Evolutionary conservation across 2,329 filamentous ascomycete genomes (phyloP).

Genomic region (Aspergillus brunneoviolaceus): DNA sequence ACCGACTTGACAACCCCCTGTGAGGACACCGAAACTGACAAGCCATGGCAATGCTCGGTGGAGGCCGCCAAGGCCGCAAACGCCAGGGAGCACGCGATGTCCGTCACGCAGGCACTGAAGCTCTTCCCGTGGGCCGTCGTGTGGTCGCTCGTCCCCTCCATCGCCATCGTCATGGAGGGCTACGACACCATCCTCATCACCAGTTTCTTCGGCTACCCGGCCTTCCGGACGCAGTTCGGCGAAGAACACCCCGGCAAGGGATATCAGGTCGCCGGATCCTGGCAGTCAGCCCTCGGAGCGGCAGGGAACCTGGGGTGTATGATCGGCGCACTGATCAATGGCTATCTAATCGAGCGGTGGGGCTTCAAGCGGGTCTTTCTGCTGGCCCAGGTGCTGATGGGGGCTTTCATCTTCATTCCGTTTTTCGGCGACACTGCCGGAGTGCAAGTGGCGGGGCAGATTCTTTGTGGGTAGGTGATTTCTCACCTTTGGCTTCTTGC

Average conservation of each 20-base stretch:
- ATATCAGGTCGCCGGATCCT: conserved; percentile 54
- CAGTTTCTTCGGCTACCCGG: conserved; percentile 49
- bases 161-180: conserved; percentile 54
- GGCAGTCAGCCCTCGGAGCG: conserved; percentile 59
- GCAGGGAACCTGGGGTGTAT: conserved; percentile 64
- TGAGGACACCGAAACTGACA: background rate
- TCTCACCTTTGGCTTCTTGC: background rate
- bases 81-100: conserved; percentile 12
- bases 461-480: conserved; percentile 53
- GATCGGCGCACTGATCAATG: conserved; percentile 65
- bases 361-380: conserved; percentile 37
- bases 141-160: conserved; percentile 44
- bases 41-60: background rate
- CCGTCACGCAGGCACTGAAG: conserved; percentile 13
- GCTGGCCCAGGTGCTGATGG: conserved; percentile 53
- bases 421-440: conserved; percentile 64
- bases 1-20: background rate
- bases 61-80: conserved; percentile 11
- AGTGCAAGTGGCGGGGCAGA: conserved; percentile 60
- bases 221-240: conserved; percentile 44
- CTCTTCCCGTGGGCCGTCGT: conserved; percentile 27
- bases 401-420: conserved; percentile 62
- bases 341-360: conserved; percentile 57
- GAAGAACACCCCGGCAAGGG: conserved; percentile 3
- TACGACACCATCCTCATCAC: conserved; percentile 53